These are phyloP conservation scores for Nicotiana undulata DNA, from an alignment of 257 asterid genomes.

Conservation along the genomic window DNA sequence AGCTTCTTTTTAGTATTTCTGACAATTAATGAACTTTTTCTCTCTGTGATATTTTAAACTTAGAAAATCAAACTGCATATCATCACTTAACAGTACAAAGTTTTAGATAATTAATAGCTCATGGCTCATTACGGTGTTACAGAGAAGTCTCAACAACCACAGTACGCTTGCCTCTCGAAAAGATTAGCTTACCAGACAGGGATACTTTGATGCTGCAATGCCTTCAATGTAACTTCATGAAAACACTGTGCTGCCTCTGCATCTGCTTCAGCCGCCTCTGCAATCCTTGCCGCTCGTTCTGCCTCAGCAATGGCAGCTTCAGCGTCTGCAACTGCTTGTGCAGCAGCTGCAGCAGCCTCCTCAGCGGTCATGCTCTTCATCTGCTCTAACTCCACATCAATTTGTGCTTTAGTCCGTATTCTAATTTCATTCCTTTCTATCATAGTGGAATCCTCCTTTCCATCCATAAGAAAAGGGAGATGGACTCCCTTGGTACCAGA, in stretches of 20 bases:
- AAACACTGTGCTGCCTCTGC: constrained; percentile 56
- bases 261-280: constrained; percentile 6
- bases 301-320: constrained; percentile 9
- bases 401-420: constrained; percentile 31
- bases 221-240: constrained; percentile 68
- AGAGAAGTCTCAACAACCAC: background rate
- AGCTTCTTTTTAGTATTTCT: background rate
- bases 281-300: constrained; percentile 5
- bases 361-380: constrained; percentile 13
- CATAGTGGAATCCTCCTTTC: constrained; percentile 13
- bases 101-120: background rate
- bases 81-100: background rate
- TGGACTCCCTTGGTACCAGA: constrained; percentile 24
- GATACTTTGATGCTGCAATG: constrained; percentile 43
- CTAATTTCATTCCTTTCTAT: constrained; percentile 26
- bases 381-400: constrained; percentile 10
- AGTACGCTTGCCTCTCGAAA: background rate
- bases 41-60: background rate
- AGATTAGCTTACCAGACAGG: constrained; percentile 49
- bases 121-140: background rate
- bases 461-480: constrained; percentile 22
- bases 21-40: background rate
- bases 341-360: constrained; percentile 19
- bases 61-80: background rate
- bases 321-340: constrained; percentile 6